Base-by-base conservation (phyloP, 345 rosid species). In the Melaleuca alternifolia region DNA sequence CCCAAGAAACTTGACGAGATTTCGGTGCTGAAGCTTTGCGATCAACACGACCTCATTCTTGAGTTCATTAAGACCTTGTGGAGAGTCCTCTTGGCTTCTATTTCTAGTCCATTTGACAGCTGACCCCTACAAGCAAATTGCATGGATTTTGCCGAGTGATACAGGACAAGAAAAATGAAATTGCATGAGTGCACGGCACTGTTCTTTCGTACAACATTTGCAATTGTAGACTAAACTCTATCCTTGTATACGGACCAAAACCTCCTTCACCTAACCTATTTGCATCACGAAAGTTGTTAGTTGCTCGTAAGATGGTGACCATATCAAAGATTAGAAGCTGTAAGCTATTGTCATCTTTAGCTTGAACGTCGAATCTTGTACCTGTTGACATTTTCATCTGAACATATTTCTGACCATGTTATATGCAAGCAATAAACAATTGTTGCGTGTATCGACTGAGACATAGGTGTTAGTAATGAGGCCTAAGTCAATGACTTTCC, bases 21-120 rank as follows among this genome's bases (percentile, higher is more conserved):
- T 89, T 77, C 88, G 46, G 14, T 87, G 91, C 48, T 85, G 87
- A 61, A 85, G 87, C 83, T 84, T 88, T 2, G 89, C 8, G 13
- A 87, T 61, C 5, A 65, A n/a, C 21, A 62, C 16, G 46, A 46
- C 82, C 56, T 65, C 83, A 59, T 83, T 62, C 48, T 71, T 87
- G 21, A 85, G 65, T 79, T 85, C 86, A 18, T 51, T 71, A 33
- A 48, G 24, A 50, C 86, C 83, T 85, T 85, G 86, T 41, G 6
- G 23, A 30, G 86, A 85, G 30, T 33, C 51, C 82, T 71, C 85
- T 88, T 88, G 21, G 85, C 89, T 13, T 85, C 89, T 10, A 88
- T n/a, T 57, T 85, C 85, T 46, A 26, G 21, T 54, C 89, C 89
- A 56, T 83, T 56, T 10, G 59, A 28, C 37, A 88, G 59, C 48